Conservation (phyloP, 2,329 filamentous ascomycete species). For the Seiridium cupressi region DNA sequence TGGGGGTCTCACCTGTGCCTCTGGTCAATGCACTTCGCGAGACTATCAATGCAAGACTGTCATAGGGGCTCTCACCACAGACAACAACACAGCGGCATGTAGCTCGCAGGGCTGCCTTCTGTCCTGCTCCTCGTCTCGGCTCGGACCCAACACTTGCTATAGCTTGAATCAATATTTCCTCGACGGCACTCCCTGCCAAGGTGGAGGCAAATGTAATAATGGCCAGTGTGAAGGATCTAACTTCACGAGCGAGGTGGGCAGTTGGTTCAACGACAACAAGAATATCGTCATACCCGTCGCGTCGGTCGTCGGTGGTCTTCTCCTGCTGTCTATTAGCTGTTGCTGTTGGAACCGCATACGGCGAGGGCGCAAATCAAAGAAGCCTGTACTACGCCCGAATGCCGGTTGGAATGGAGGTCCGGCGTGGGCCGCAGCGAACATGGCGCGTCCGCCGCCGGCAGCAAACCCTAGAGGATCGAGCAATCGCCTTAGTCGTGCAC, state of each 20-base stretch:
- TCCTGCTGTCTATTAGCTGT: constrained; percentile 66
- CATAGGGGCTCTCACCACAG: constrained; percentile 71
- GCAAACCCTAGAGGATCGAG: not conserved
- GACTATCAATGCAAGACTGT: constrained; percentile 85
- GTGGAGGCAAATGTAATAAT: constrained; percentile 75
- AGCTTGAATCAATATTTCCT: constrained; percentile 87
- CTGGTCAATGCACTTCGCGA: constrained; percentile 90
- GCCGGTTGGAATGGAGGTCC: constrained; percentile 18
- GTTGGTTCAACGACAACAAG: constrained; percentile 77
- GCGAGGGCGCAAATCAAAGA: constrained; percentile 26
- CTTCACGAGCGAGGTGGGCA: constrained; percentile 66
- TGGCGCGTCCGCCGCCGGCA: constrained; percentile 1
- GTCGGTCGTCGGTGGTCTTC: constrained; percentile 67
- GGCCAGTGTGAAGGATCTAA: constrained; percentile 74
- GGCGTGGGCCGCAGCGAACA: constrained; percentile 6
- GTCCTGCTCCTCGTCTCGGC: constrained; percentile 70
- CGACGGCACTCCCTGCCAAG: constrained; percentile 83
- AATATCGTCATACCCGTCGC: constrained; percentile 79
- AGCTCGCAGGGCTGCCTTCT: constrained; percentile 70
- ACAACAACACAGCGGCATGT: constrained; percentile 80
- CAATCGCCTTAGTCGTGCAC: not conserved
- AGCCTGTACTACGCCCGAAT: constrained; percentile 21
- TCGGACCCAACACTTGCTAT: constrained; percentile 66
- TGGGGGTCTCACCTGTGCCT: constrained; percentile 71
- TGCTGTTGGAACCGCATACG: constrained; percentile 63